Base-by-base conservation (phyloP, 1,284 basidiomycete species). In the Ceratobasidium sp. region DNA sequence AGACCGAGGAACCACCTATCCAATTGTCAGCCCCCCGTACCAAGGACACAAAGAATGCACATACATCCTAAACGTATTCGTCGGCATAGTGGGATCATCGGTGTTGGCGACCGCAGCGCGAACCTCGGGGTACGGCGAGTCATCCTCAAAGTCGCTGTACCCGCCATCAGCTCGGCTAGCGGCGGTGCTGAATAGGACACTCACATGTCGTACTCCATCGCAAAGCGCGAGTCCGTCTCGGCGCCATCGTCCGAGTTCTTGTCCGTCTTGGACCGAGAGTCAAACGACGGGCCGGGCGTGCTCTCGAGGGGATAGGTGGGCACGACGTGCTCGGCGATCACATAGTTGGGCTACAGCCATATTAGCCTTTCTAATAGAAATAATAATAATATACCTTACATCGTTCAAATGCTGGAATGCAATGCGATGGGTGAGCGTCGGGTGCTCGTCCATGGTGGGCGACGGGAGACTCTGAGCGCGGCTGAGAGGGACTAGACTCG, bases 41-140 rank as follows among this genome's bases (percentile, higher is more conserved):
- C 33, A 33, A 33, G 33, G 2, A 33, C 33, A 33, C 33, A 33
- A 33, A 33, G 33, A 33, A 33, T 4, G 4, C 33, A 33, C 33
- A 33, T 33, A 33, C 2, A 10, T 68, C 75, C 86, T 83, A 80
- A 86, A 81, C 1, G 86, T 87, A 61, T 83, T 83, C 39, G 79
- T 80, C 9, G 85, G 84, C 73, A 85, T 83, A 39, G 80, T 77
- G 13, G 81, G 81, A 78, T 86, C 85, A 73, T 86, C 86, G 46
- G 82, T 82, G 64, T 84, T 83, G 69, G 83, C 82, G 63, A 86
- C 85, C 42, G 84, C 84, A 13, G 86, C 84, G 58, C 86, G 83
- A 55, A 86, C 85, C 66, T 85, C 84, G 0, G 87, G 86, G 76
- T 86, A 88, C 1, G 87, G 87, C 33, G 86, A 87, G 79, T 89